These are phyloP conservation scores for Suhomyces xylopsoci DNA, from an alignment of 805 yeast genomes.

Conservation along the genomic window DNA sequence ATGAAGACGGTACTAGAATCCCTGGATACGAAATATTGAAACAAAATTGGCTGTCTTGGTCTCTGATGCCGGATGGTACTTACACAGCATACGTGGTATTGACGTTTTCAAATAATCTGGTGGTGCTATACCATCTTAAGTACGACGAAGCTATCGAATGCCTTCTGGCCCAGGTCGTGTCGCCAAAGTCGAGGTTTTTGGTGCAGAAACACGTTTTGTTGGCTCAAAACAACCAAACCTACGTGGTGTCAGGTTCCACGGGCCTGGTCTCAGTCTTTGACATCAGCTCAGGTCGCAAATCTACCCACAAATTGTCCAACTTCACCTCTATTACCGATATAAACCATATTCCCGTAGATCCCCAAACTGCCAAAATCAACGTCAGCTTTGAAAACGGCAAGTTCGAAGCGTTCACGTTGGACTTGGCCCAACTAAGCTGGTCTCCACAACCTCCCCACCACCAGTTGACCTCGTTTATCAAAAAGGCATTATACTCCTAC, in stretches of 20 bases:
- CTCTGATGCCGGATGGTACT: neutral
- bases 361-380: constrained; percentile 6
- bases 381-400: constrained; percentile 19
- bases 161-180: neutral
- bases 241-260: constrained; percentile 7
- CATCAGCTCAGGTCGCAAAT: neutral
- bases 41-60: constrained; percentile 14
- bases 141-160: neutral
- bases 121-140: neutral
- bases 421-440: constrained; percentile 1
- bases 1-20: neutral
- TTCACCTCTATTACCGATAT: constrained; percentile 4
- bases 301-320: neutral
- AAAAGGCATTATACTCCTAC: constrained; percentile 18
- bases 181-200: constrained; percentile 3
- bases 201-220: neutral
- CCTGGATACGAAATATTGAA: constrained; percentile 8
- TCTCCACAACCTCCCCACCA: constrained; percentile 1
- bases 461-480: constrained; percentile 16
- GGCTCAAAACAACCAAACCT: neutral
- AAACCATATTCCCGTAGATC: neutral
- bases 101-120: neutral
- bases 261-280: constrained; percentile 3
- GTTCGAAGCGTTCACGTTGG: constrained; percentile 13
- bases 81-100: neutral